Base-by-base conservation (phyloP, 352 stramenopile genomes). In the Pseudoperonospora humuli region DNA sequence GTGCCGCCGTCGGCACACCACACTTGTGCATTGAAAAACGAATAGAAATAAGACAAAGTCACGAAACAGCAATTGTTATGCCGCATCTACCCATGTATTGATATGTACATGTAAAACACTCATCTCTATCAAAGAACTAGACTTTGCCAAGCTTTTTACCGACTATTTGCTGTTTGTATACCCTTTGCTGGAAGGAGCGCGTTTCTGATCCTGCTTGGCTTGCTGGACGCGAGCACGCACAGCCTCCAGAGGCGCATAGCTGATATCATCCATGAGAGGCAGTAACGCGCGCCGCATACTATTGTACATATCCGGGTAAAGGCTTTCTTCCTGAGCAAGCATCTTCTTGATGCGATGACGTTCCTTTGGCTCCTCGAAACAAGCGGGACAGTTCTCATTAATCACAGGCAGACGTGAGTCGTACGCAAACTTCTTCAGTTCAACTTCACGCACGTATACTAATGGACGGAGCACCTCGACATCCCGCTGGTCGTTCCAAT, bases 361-460 rank as follows among this genome's bases (percentile, higher is more conserved):
- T 64, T 99, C 96, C 61, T 93, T 98, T 10, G 95, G 93, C 67
- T 98, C 86, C 63, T 98, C 95, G 52, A 99, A 99, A 70, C 96
- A 99, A 8, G 96, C 96, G 9, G 96, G 96, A 53, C 96, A 99
- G 68, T 99, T 99, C 62, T 99, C 96, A n/a, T n/a, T n/a, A n/a
- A n/a, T n/a, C n/a, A n/a, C n/a, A 61, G 95, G 95, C 14, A 99
- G 67, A 11, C 93, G 82, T 31, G 84, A 86, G 42, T 82, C 75
- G 39, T 80, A 81, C 28, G 75, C 75, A 51, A 86, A 86, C 29
- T 74, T 64, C 52, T 95, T 96, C 45, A 96, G 89, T 32, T 96
- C 67, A 41, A 83, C 78, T 71, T 99, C 96, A 15, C 96, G 87
- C 34, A 92, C 88, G 67, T 98, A 98, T 3, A 89, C 92, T 15